Base-by-base conservation (phyloP, 345 rosid genomes). In the Heritiera fomes region DNA sequence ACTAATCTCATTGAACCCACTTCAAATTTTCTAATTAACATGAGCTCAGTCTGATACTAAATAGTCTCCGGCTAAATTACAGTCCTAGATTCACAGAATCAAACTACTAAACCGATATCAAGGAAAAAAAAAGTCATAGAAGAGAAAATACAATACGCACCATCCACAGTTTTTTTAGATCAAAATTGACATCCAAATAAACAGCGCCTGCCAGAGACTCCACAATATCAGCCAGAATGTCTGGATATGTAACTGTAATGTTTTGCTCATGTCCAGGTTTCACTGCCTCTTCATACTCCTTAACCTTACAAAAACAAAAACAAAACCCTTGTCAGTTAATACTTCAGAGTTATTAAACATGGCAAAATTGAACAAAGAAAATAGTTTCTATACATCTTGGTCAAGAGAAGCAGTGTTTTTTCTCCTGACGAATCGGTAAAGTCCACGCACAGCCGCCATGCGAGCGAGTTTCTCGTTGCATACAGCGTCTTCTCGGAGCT, bases 391-490 rank as follows among this genome's bases (percentile, higher is more conserved):
- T 77, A 86, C 97, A 90, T 80, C 80, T 3, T 77, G 84, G 55
- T 91, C 90, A 41, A 88, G 83, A 2, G 79, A 1, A 61, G 76
- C 23, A 61, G 86, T 79, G 63, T 81, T 86, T 80, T 77, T 89
- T 5, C 86, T 80, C 38, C 90, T 71, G 64, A 84, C 82, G 9
- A 50, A 71, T 30, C 18, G n/a, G 58, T 87, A 85, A 8, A 94
- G 85, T 1, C 87, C 84, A 32, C 83, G 92, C 15, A 55, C 81
- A 78, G 91, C 75, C 23, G 97, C 88, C 62, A 89, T 88, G 52
- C 89, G 90, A 17, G 97, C 94, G 49, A 94, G 87, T 61, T 91
- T 93, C 91, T 90, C 93, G 7, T 88, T 94, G 58, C 93, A 85
- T n/a, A 87, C 80, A 68, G 86, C 88, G 53, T 89, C 89, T 30